phyloP scores from a whole-genome alignment of 202 grass and related monocot species.

The Setaria viridis region DNA sequence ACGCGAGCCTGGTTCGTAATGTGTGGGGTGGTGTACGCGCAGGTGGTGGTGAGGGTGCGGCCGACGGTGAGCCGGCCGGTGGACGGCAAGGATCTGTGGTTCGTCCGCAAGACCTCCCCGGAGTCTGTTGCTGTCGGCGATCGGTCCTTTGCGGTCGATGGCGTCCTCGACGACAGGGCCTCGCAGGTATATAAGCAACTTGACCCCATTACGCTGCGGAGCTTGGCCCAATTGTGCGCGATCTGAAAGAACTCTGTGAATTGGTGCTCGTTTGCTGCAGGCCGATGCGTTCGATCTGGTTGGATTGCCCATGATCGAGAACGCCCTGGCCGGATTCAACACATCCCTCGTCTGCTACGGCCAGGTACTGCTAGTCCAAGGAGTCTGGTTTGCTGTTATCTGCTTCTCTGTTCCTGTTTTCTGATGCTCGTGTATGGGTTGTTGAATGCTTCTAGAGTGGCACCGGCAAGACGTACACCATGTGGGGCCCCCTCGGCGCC shows the following conservation, averaged over 20 bases:
- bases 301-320: conserved; percentile 70
- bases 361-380: conserved; percentile 58
- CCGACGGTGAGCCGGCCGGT: conserved; percentile 51
- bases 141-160: conserved; percentile 62
- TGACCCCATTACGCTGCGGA: background rate
- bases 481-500: conserved; percentile 86
- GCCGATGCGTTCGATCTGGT: conserved; percentile 76
- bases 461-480: conserved; percentile 93
- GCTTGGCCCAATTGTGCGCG: background rate
- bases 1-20: conserved; percentile 6
- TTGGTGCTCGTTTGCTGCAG: conserved; percentile 56
- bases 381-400: background rate
- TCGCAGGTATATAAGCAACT: conserved; percentile 57
- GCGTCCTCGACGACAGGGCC: conserved; percentile 74
- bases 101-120: conserved; percentile 63
- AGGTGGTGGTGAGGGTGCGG: conserved; percentile 83
- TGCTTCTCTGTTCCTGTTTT: conserved; percentile 2
- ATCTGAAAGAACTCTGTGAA: background rate
- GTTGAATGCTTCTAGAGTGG: conserved; percentile 61
- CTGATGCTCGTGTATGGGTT: conserved; percentile 29
- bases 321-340: conserved; percentile 86
- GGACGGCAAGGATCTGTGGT: conserved; percentile 63
- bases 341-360: conserved; percentile 89
- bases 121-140: conserved; percentile 68
- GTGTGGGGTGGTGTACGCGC: background rate